These are phyloP conservation scores for Paraconiothyrium brasiliense DNA, from an alignment of 2,329 filamentous ascomycete genomes.

Conservation along the genomic window DNA sequence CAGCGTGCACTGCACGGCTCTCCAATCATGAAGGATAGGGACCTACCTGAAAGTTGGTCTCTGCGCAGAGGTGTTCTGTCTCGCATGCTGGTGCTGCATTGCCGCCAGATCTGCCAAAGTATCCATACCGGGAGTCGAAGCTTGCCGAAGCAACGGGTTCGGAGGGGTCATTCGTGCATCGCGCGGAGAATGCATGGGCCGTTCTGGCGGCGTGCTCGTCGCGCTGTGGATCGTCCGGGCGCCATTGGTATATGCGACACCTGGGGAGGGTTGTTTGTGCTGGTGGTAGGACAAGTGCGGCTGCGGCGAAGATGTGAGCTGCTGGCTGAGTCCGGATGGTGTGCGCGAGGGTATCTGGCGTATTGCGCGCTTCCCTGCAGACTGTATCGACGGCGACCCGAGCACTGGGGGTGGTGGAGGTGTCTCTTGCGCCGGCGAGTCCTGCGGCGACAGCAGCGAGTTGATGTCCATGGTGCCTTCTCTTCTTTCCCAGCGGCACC, in stretches of 20 bases:
- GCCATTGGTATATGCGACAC: constrained; percentile 41
- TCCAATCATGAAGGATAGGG: neutral
- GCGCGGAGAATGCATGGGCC: constrained; percentile 38
- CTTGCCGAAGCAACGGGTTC: constrained; percentile 49
- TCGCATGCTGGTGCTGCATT: constrained; percentile 56
- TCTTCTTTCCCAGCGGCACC: constrained; percentile 10
- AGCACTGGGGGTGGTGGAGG: constrained; percentile 40
- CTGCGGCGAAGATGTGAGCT: constrained; percentile 47
- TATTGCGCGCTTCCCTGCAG: constrained; percentile 42
- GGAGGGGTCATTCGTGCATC: constrained; percentile 47
- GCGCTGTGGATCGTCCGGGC: constrained; percentile 41
- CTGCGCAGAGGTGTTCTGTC: constrained; percentile 47
- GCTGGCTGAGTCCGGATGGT: constrained; percentile 57
- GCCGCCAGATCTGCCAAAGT: constrained; percentile 60
- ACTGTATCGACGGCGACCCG: constrained; percentile 39
- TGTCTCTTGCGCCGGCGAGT: constrained; percentile 52
- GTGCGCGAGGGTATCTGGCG: constrained; percentile 51
- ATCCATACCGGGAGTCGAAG: constrained; percentile 59
- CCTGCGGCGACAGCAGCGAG: constrained; percentile 59
- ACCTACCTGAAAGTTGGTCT: constrained; percentile 51
- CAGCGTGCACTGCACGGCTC: neutral
- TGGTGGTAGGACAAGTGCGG: constrained; percentile 49
- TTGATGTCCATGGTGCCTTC: constrained; percentile 58
- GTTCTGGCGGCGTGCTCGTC: constrained; percentile 41
- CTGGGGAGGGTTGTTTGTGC: constrained; percentile 42